A percentile compares a stretch with the other conserved stretches of the same genome.
These are phyloP conservation scores for Letharia lupina DNA, from an alignment of 495 filamentous ascomycete species.

Conservation along the genomic window DNA sequence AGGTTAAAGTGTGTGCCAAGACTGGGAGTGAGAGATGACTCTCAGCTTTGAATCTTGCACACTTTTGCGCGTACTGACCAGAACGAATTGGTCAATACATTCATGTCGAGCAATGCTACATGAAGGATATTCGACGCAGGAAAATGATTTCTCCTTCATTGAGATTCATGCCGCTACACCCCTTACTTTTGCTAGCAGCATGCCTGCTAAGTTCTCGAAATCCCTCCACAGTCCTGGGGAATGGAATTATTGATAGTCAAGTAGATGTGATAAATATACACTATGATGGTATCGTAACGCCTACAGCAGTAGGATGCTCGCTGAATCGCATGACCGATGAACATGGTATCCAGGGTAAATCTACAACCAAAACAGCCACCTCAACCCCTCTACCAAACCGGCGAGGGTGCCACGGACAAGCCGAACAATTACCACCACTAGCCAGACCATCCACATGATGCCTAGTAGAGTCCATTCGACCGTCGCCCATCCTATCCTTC, in stretches of 20 bases:
- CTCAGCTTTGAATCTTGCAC: too few species aligned
- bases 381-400: conserved; percentile 47
- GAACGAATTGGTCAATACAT: too few species aligned
- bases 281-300: conserved; percentile 16
- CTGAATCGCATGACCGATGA: conserved; percentile 24
- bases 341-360: neutral
- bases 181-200: neutral
- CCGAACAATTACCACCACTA: conserved; percentile 62
- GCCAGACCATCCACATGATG: conserved; percentile 78
- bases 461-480: conserved; percentile 75
- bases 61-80: too few species aligned
- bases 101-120: neutral
- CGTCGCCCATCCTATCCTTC: conserved; percentile 58
- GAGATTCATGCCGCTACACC: neutral
- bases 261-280: neutral
- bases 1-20: neutral
- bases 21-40: neutral
- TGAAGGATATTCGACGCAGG: too few species aligned
- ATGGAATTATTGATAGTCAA: neutral
- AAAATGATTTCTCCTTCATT: too few species aligned
- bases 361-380: conserved; percentile 73
- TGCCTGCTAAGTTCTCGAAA: neutral
- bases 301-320: conserved; percentile 20
- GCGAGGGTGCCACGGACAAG: conserved; percentile 51
- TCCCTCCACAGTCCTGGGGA: neutral